A percentile compares a stretch with the other conserved stretches of the same genome.
These are phyloP conservation scores for Otatea glauca DNA, from an alignment of 176 grass and related monocot species.

Conservation along the genomic window DNA sequence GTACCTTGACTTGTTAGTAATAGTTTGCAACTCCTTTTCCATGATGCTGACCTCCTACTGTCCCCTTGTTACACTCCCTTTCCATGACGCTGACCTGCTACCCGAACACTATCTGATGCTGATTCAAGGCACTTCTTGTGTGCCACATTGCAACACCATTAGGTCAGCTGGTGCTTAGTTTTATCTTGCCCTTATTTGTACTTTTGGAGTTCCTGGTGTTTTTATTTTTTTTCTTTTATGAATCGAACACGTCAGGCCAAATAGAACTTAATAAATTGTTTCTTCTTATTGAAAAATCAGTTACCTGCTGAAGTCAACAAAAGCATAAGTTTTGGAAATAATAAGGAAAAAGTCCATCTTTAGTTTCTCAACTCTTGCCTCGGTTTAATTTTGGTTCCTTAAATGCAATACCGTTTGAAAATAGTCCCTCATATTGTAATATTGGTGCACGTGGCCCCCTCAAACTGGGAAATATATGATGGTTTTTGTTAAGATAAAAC, in stretches of 20 bases:
- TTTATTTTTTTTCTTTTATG: neutral
- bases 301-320: slow-evolving; percentile 5
- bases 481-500: too few relatives aligned
- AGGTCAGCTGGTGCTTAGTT: slow-evolving; percentile 34
- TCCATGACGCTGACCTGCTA: slow-evolving; percentile 28
- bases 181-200: neutral
- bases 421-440: too few relatives aligned
- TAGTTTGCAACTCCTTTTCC: slow-evolving; percentile 52
- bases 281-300: neutral
- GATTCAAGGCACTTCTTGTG: slow-evolving; percentile 36
- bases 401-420: too few relatives aligned
- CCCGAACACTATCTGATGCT: slow-evolving; percentile 49
- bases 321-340: neutral
- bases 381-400: too few relatives aligned
- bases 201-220: neutral
- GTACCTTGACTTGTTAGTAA: slow-evolving; percentile 47
- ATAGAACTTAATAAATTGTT: neutral
- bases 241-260: neutral
- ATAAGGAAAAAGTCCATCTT: too few relatives aligned
- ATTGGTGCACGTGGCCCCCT: too few relatives aligned
- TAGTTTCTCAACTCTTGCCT: too few relatives aligned
- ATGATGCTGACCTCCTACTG: slow-evolving; percentile 44
- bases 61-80: slow-evolving; percentile 34
- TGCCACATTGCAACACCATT: slow-evolving; percentile 30
- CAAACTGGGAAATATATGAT: too few relatives aligned